Base-by-base conservation (phyloP, 345 rosid species). In the Anacardium occidentale region DNA sequence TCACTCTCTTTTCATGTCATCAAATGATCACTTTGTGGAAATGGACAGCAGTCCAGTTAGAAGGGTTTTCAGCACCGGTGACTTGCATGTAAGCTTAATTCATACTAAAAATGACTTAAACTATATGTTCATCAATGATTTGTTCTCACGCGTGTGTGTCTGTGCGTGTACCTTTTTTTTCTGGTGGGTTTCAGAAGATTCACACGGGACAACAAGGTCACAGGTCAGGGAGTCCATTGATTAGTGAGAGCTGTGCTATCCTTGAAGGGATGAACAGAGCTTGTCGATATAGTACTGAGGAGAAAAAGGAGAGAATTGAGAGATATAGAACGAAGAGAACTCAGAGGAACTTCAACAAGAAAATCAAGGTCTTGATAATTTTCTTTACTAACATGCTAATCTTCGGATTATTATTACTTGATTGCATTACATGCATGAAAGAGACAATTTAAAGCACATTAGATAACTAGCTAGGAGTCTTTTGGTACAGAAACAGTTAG, bases 281-380 rank as follows among this genome's bases (percentile, higher is more conserved):
- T 13, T 80, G 81, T 73, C 85, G 82, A 66, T 95, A 90, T 57
- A 84, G 89, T 73, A 98, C 99, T 0, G 91, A 88, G 72, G 97
- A 95, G 88, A 95, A 91, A 86, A 89, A 89, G 73, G 90, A 95
- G 69, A 86, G 86, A 62, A 95, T 95, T 77, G 89, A 92, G 68
- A 87, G 96, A 77, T 95, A 95, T 70, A 85, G 85, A 79, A 87
- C 73, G 87, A 95, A 95, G 82, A 90, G 92, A 81, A 86, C 79
- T 60, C 90, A 83, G 63, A 83, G 99, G 75, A 92, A 95, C 72
- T 95, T 95, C 96, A 92, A 83, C 90, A 95, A 91, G 88, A 95
- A 92, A 69, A 95, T 95, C 74, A 92, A 95, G 99, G 99, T 91
- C 63, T 58, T 52, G n/a, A n/a, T n/a, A 14, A 21, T 59, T 21